These are phyloP conservation scores for Heracleum sosnowskyi DNA, from an alignment of 129 eudicot genomes.

Conservation along the genomic window DNA sequence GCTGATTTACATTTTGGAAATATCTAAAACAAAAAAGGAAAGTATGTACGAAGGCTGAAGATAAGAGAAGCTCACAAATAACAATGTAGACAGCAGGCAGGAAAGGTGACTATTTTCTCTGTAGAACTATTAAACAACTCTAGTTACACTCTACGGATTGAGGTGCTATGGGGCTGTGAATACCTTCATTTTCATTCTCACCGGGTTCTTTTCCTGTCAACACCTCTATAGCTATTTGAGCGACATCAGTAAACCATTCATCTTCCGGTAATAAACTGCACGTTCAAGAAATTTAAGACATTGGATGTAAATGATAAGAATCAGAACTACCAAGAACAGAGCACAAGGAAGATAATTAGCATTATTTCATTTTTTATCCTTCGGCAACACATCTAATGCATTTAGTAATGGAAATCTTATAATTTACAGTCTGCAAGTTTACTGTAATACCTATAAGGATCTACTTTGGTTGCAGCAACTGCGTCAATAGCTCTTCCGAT, in stretches of 20 bases:
- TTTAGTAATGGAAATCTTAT: not conserved
- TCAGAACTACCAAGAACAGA: not conserved
- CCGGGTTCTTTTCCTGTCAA: slow-evolving; percentile 38
- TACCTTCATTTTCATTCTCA: slow-evolving; percentile 27
- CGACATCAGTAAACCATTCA: slow-evolving; percentile 74
- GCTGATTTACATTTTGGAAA: not conserved
- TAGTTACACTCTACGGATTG: slow-evolving; percentile 4
- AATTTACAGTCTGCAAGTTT: not conserved
- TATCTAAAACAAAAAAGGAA: not conserved
- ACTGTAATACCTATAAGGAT: slow-evolving; percentile 48
- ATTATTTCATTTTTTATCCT: too few relatives aligned
- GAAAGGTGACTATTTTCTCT: not conserved
- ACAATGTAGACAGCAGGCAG: not conserved
- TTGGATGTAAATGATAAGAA: not conserved
- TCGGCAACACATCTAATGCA: too few relatives aligned
- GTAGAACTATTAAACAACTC: not conserved
- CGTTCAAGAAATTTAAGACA: not conserved
- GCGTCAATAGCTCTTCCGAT: slow-evolving; percentile 61
- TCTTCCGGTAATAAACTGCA: slow-evolving; percentile 83
- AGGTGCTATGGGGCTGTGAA: slow-evolving; percentile 51
- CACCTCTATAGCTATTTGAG: slow-evolving; percentile 64
- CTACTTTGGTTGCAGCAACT: slow-evolving; percentile 47
- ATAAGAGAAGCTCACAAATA: not conserved
- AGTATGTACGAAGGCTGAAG: not conserved
- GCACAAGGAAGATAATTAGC: too few relatives aligned